Evolutionary conservation across 768 basidiomycete genomes (phyloP), one percentile per base, ranked within the genome.

Genomic region (Psilocybe sp.): DNA sequence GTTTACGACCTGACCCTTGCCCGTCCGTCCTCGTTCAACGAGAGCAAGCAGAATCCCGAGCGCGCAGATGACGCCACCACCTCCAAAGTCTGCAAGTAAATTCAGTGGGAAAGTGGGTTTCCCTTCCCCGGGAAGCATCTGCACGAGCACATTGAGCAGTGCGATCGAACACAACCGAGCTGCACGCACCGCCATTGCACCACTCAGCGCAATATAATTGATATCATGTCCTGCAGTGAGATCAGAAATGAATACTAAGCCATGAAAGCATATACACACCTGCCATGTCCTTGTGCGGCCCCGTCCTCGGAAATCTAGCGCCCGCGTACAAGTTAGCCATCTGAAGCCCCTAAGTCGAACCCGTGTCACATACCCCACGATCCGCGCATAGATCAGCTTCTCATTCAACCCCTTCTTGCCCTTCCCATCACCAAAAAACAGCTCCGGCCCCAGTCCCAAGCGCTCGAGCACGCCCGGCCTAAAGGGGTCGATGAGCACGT

Each of bases 401-500:
- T 78, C 71, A 55, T 92, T 92, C 46, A 81, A 45, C 3, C 83
- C 85, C 42, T 70, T 68, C 18, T 57, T 57, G 23, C 23, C 23
- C 3, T 55, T 56, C 5, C 66, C 72, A 31, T 60, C 60, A 42
- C 82, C 81, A 14, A 89, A 68, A 59, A 92, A 90, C 3, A 85
- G 73, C 4, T 86, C 80, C 1, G 90, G 91, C 10, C 87, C 90
- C 14, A 93, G 70, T 2, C 85, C 86, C 28, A 91, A 69, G 51
- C 78, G 76, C 60, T 93, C 90, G 69, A 92, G 74, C 2, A 92
- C 88, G 1, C 90, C 91, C 44, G 90, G 89, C 41, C 90, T 73
- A 64, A 87, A 93, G 1, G 91, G 83, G 61, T 93, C 90, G 58
- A 93, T 88, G 40, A 92, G 69, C 13, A 92, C 76, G 64, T 93